Base-by-base conservation (phyloP, 2,329 filamentous ascomycete species). In the Huntiella bhutanensis region DNA sequence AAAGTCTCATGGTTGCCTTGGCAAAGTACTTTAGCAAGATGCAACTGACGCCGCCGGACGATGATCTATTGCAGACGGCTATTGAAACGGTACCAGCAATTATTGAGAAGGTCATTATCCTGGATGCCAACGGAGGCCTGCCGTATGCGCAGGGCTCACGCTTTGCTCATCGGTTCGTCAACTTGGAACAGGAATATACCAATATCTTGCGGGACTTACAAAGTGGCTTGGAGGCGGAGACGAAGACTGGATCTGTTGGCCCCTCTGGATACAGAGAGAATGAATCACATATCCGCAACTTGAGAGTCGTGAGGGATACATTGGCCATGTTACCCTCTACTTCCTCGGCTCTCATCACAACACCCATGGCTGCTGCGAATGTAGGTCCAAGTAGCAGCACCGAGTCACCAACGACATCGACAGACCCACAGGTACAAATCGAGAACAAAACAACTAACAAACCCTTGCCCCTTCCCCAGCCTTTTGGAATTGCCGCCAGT, bases 331-430 rank as follows among this genome's bases (percentile, higher is more conserved):
- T 98, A 10, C 91, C 91, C 0, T 71, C 82, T 0, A 79, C 82
- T 1, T 86, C 88, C 0, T 96, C 91, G 0, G 87, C 79, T 0
- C 69, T 98, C 4, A 81, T 98, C 52, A 91, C 88, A 1, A 93
- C 85, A 0, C 87, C 91, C 0, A 63, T 73, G 19, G 84, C 92
- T 56, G 87, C 86, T 11, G 85, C 87, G 1, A 64, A 62, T 35
- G 51, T 53, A 8, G 49, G 53, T 33, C 47, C 47, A 15, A 15
- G 10, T 16, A 33, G 28, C 22, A 34, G 28, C 11, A 16, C 28
- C 33, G 17, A 34, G 33, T 16, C 28, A 28, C 12, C n/a, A 17
- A 28, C 22, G 22, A 28, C 22, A 28, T 28, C 22, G 7, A 28
- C 22, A 28, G 6, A 28, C 22, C 22, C 22, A 28, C 7, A 28